Evolutionary conservation across 2,329 filamentous ascomycete species (phyloP), one percentile per base, ranked within the genome.

Genomic region (Xylaria digitata): DNA sequence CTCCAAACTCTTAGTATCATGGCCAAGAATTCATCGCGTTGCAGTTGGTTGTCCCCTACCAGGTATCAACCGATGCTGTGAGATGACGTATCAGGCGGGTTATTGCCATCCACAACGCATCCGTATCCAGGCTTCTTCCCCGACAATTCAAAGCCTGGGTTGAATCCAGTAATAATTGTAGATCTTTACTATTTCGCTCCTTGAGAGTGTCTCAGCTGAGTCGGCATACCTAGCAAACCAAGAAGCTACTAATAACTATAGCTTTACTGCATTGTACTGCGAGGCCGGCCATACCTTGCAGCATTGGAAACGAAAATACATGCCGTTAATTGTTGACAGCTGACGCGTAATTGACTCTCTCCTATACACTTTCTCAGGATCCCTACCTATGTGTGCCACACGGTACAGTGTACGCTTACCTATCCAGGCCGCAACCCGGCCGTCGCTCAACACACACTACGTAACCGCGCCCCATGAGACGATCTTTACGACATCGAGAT

Each of bases 31-130:
- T 32, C 6, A 19, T 23, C 40, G 7, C 48, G 19, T 55, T 30
- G 21, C 17, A 17, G n/a, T 34, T 15, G 32, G 26, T 17, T 23
- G 17, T 61, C 19, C 49, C 19, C 19, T 53, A 15, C 6, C 6
- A 26, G 19, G 30, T 43, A 46, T 23, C 49, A 23, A 50, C 30
- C 6, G 30, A 56, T 34, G 42, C 53, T 55, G 58, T 68, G 63
- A 49, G 48, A 68, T 68, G 66, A 68, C 63, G 66, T 68, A 66
- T 59, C 37, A 17, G 30, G 23, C 21, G 9, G 26, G 34, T 40
- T 26, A 19, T 42, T 21, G 23, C 26, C 21, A 37, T 59, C 53
- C 32, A 45, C 57, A 11, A 19, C 59, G 9, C 40, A 32, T 15
- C 40, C 46, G 23, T n/a, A 40, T 30, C 37, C 5, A 40, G 37